A percentile compares a stretch with the other conserved stretches of the same genome.
Evolutionary conservation across 345 rosid genomes (phyloP).

Genomic region (Arabidopsis arenosa): DNA sequence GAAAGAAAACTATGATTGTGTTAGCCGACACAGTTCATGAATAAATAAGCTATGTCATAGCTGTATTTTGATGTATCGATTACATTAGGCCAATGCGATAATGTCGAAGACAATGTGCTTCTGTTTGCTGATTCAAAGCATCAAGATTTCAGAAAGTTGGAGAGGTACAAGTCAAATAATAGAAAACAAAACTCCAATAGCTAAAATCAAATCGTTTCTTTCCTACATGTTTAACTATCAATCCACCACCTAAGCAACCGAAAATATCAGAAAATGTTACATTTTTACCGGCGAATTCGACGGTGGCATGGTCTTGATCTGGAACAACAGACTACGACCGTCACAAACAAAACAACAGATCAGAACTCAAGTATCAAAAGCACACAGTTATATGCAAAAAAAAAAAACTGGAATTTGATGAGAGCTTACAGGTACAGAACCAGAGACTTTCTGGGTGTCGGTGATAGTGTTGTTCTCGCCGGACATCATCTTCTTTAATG

Average conservation of each 20-base stretch:
- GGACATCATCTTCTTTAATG: slow-evolving; percentile 64
- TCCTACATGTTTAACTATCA: not conserved
- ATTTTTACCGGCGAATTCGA: slow-evolving; percentile 69
- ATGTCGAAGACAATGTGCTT: not conserved
- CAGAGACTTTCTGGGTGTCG: slow-evolving; percentile 79
- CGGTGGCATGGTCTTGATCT: slow-evolving; percentile 70
- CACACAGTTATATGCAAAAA: not conserved
- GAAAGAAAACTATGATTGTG: not conserved
- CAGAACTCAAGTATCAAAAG: slow-evolving; percentile 36
- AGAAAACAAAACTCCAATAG: not conserved
- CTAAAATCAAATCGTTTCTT: not conserved
- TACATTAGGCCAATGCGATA: not conserved
- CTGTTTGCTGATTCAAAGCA: no score
- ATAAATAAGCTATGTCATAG: not conserved
- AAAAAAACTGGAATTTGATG: not conserved
- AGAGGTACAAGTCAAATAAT: no score
- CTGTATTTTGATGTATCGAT: not conserved
- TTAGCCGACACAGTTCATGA: slow-evolving; percentile 1
- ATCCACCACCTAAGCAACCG: not conserved
- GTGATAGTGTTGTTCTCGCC: slow-evolving; percentile 76
- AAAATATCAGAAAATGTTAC: not conserved
- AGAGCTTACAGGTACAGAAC: slow-evolving; percentile 79
- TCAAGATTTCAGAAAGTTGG: no score
- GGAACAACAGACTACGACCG: slow-evolving; percentile 76
- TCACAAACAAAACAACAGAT: slow-evolving; percentile 39